Conservation (phyloP, 1,284 basidiomycete species). For the Pseudozyma pruni region DNA sequence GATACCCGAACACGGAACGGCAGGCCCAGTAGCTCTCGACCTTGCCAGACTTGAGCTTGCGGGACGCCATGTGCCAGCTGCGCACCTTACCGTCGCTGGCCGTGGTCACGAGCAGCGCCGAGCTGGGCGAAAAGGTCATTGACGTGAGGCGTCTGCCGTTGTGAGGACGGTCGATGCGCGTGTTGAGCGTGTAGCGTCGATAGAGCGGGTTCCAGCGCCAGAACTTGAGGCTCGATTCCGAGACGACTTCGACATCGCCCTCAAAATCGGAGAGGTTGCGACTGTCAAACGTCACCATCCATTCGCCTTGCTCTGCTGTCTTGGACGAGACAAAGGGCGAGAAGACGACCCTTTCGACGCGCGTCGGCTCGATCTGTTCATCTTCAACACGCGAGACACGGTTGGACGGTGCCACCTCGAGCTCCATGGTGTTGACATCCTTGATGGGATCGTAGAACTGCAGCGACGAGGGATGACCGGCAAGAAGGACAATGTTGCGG, state of each 20-base stretch:
- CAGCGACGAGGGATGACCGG: conserved; percentile 92
- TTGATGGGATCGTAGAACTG: conserved; percentile 85
- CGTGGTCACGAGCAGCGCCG: conserved; percentile 73
- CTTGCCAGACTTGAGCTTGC: conserved; percentile 54
- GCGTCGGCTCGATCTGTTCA: conserved; percentile 79
- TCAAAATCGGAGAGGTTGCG: conserved; percentile 68
- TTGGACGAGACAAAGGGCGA: conserved; percentile 69
- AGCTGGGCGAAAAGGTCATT: conserved; percentile 74
- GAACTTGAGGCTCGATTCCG: conserved; percentile 84
- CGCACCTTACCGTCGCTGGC: conserved; percentile 79
- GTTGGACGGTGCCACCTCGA: conserved; percentile 94
- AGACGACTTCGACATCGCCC: conserved; percentile 72
- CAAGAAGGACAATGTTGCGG: conserved; percentile 76
- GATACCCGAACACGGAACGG: conserved; percentile 61
- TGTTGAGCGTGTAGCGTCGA: conserved; percentile 74
- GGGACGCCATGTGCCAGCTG: conserved; percentile 72
- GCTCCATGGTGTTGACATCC: conserved; percentile 81
- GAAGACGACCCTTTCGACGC: conserved; percentile 79
- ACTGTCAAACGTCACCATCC: conserved; percentile 92
- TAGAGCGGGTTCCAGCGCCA: conserved; percentile 80
- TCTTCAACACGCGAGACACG: conserved; percentile 86
- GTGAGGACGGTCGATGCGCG: conserved; percentile 90
- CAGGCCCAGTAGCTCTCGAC: conserved; percentile 60
- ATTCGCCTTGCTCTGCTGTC: conserved; percentile 70
- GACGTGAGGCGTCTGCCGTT: conserved; percentile 76